Evolutionary conservation across 805 yeast genomes (phyloP).

Genomic region (Yamadazyma akitaensis): DNA sequence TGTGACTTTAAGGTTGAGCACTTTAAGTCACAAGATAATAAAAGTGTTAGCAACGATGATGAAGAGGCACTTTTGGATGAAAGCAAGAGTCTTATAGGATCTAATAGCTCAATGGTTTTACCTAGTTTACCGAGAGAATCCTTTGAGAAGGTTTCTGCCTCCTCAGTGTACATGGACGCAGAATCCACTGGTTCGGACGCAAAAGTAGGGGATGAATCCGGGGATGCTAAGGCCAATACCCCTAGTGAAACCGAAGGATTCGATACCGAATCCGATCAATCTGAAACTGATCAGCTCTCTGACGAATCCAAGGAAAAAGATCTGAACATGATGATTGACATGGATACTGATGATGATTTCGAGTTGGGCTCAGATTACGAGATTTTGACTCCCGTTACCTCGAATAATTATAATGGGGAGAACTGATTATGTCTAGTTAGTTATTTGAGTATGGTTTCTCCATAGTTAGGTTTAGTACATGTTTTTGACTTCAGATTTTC

Average conservation of each 20-base stretch:
- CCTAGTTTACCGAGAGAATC: slow-evolving; percentile 31
- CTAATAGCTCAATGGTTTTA: slow-evolving; percentile 27
- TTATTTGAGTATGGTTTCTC: neutral
- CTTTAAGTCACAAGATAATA: neutral
- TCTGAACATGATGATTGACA: slow-evolving; percentile 15
- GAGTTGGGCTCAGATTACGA: slow-evolving; percentile 36
- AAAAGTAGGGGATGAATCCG: neutral
- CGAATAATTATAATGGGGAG: slow-evolving; percentile 5
- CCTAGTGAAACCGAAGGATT: slow-evolving; percentile 1
- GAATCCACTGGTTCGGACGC: neutral
- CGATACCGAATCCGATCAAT: neutral
- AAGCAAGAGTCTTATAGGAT: slow-evolving; percentile 11
- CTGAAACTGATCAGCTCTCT: neutral
- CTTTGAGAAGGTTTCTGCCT: slow-evolving; percentile 9
- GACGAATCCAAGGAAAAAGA: slow-evolving; percentile 19
- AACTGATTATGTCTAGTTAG: neutral
- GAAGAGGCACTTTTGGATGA: neutral
- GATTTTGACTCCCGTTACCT: slow-evolving; percentile 26
- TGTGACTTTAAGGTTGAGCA: slow-evolving; percentile 4
- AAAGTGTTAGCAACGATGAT: neutral
- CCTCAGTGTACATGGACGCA: slow-evolving; percentile 17
- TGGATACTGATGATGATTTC: slow-evolving; percentile 22
- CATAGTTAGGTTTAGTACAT: neutral
- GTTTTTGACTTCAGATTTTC: neutral
- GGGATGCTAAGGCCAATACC: neutral